A percentile compares a stretch with the other conserved stretches of the same genome.
These are phyloP conservation scores for Buddleja alternifolia DNA, from an alignment of 257 asterid species.

Conservation along the genomic window DNA sequence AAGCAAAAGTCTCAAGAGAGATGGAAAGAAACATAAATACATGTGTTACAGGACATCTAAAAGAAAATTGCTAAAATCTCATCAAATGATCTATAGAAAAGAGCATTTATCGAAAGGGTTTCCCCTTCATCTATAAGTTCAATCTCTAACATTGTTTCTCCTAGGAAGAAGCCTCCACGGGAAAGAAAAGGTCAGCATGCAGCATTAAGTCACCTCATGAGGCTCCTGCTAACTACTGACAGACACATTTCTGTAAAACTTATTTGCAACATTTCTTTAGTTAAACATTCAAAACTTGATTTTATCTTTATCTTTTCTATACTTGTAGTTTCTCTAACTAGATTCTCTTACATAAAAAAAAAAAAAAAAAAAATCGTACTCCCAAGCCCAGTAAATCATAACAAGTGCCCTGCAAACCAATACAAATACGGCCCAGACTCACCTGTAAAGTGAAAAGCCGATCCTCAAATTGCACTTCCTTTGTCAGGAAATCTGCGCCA, in stretches of 20 bases:
- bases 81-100: background rate
- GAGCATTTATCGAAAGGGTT: background rate
- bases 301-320: background rate
- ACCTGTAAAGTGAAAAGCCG: constrained; percentile 59
- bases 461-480: constrained; percentile 57
- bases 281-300: background rate
- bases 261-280: background rate
- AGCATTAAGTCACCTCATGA: background rate
- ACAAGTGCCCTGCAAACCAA: no score
- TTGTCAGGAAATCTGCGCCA: constrained; percentile 54
- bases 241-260: background rate
- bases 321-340: no score
- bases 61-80: background rate
- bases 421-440: no score
- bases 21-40: background rate
- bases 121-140: background rate
- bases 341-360: no score
- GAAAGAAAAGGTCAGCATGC: background rate
- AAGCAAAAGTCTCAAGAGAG: no score
- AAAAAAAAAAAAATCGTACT: no score
- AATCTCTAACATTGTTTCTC: background rate
- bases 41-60: background rate
- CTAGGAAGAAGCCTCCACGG: no score
- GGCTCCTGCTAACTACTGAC: background rate
- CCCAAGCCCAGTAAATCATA: no score